Evolutionary conservation across 306 rosid genomes (phyloP), one percentile per base, ranked within the genome.

Genomic region (Cucumis melo): DNA sequence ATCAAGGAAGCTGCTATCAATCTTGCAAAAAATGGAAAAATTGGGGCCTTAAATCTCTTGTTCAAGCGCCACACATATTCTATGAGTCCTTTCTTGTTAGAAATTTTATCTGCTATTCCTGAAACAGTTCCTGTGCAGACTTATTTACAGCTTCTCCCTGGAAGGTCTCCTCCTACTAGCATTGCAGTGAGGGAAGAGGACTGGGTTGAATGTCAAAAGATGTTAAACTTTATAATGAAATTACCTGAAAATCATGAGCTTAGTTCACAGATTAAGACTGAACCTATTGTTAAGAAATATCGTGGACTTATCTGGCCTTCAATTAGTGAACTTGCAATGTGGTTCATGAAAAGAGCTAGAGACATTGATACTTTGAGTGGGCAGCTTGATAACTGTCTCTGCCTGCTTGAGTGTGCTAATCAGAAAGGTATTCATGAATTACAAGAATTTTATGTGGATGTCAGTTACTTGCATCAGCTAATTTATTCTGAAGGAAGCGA

Each of bases 201-300:
- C 86, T 94, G 99, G 99, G 99, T 94, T 87, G 99, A 94, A 89
- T 92, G 99, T 75, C 84, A 86, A 82, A 84, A 94, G 82, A 92
- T 87, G 96, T 71, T 87, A 79, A 70, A 23, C 78, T 90, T 85
- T 87, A 83, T 90, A 36, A 80, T 76, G 62, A 81, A 77, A 50
- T 81, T 87, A 66, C 85, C 87, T 53, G 71, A 85, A 72, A 84
- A 78, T 74, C 70, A 82, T 76, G 90, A 83, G 81, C 79, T 84
- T 80, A 83, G 79, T 75, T 79, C 84, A 77, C 96, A 84, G 83
- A 76, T 89, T 73, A 84, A 79, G 84, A 94, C 99, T 3, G 99
- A 94, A 85, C 93, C 98, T 70, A 86, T 94, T 80, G 87, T 92
- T 74, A 94, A 92, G 83, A 90, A 78, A 74, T 83, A 85, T 80